Evolutionary conservation across 2,329 filamentous ascomycete species (phyloP), one percentile per base, ranked within the genome.

Genomic region (Domatiomyces globalis): DNA sequence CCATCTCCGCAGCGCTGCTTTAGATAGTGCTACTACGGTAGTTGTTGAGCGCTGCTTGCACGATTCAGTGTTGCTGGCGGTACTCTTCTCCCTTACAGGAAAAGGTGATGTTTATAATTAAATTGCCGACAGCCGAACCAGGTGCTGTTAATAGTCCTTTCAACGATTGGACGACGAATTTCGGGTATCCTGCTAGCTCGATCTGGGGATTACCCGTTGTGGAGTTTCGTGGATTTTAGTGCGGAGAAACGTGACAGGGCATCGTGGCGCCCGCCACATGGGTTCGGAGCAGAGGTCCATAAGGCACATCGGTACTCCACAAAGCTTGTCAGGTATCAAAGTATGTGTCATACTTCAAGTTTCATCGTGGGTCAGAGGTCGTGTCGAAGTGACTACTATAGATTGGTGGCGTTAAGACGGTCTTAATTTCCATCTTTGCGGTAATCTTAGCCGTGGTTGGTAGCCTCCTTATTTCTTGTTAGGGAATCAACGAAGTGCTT

Each of bases 401-500:
- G 33, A 39, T 39, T 39, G 15, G 33, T 39, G 33, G 33, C 33
- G 33, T 39, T 10, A 39, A 39, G 12, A 10, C 5, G 10, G 12
- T 2, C 33, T 39, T 39, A 15, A 10, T 15, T 15, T 12, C 12
- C 43, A 39, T 46, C 27, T 10, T 45, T 36, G 20, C 10, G 2
- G 12, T 18, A 20, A 22, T 19, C 49, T 56, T 51, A 56, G 18
- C 52, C 48, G 18, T 55, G 51, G 45, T 48, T 49, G 39, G 50
- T 39, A 10, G 48, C 53, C 49, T 57, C 39, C 42, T 58, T 59
- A 46, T 61, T 60, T 22, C 52, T 55, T 27, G 55, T 59, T 49
- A 61, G 56, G 9, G 53, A 56, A 4, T 60, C 57, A 29, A 58
- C 49, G 18, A 61, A 56, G 33, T 58, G 47, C 25, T 59, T 60